These are phyloP conservation scores for Nicotiana otophora DNA, from an alignment of 257 asterid genomes.

Conservation along the genomic window DNA sequence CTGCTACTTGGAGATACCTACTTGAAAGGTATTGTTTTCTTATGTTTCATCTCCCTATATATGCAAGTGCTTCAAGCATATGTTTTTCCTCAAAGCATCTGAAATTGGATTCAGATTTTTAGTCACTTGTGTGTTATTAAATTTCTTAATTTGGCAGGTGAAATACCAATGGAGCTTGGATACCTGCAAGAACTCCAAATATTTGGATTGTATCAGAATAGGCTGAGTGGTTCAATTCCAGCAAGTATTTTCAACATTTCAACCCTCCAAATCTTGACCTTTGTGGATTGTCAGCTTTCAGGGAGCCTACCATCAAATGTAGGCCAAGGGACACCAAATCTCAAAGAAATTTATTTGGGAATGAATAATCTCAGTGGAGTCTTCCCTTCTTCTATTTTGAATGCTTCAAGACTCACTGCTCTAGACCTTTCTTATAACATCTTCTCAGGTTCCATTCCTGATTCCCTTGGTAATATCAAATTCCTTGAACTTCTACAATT, in stretches of 20 bases:
- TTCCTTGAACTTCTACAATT: constrained; percentile 14
- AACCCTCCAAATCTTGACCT: neutral
- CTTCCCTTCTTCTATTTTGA: constrained; percentile 23
- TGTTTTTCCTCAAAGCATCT: neutral
- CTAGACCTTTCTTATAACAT: constrained; percentile 10
- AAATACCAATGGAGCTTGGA: constrained; percentile 17
- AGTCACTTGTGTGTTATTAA: neutral
- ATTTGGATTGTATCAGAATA: constrained; percentile 13
- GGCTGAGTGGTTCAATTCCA: constrained; percentile 12
- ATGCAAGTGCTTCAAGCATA: neutral
- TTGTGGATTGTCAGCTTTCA: neutral
- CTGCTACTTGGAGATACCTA: neutral
- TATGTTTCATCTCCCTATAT: neutral
- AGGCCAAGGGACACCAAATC: constrained; percentile 12
- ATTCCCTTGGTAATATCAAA: constrained; percentile 24
- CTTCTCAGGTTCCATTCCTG: constrained; percentile 31
- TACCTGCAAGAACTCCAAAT: neutral
- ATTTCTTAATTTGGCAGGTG: neutral
- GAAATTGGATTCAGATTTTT: neutral
- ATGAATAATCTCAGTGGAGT: constrained; percentile 8
- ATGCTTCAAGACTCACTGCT: constrained; percentile 12
- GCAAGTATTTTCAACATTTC: constrained; percentile 14
- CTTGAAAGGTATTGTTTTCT: neutral
- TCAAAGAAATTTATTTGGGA: constrained; percentile 1
- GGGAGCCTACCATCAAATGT: neutral